phyloP scores from a whole-genome alignment of 495 filamentous ascomycete genomes.

The Margaritispora aquatica region DNA sequence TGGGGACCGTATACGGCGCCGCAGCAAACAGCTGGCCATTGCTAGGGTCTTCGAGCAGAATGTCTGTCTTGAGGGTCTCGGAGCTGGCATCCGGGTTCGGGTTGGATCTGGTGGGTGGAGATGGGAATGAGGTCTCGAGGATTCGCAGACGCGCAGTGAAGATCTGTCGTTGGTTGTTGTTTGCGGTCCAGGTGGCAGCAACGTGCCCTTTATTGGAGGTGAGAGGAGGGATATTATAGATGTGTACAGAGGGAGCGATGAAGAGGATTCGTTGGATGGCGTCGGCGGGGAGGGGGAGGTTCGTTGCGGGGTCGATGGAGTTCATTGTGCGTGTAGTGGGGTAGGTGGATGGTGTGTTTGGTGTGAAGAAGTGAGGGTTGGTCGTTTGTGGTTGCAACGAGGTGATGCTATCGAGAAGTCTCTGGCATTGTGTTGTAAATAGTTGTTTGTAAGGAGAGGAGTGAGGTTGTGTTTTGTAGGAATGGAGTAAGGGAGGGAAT shows the following conservation, averaged over 20 bases:
- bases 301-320: constrained; percentile 53
- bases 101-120: constrained; percentile 10
- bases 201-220: constrained; percentile 63
- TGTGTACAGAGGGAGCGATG: constrained; percentile 60
- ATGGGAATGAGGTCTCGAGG: constrained; percentile 60
- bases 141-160: constrained; percentile 78
- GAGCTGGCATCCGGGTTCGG: too few species aligned
- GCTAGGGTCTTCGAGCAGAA: constrained; percentile 66
- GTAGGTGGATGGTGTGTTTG: not conserved
- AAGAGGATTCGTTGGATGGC: constrained; percentile 77
- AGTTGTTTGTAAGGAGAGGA: not conserved
- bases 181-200: constrained; percentile 69
- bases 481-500: too few species aligned
- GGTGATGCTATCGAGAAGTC: not conserved
- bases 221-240: constrained; percentile 75
- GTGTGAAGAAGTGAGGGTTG: too few species aligned
- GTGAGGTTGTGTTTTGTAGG: too few species aligned
- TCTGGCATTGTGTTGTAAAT: not conserved
- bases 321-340: constrained; percentile 20
- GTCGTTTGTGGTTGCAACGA: too few species aligned
- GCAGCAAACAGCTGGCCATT: constrained; percentile 74
- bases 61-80: constrained; percentile 58
- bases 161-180: constrained; percentile 60
- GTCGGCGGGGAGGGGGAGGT: constrained; percentile 49
- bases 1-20: constrained; percentile 56